phyloP scores from a whole-genome alignment of 1,284 basidiomycete species.

The Sporisorium reilianum region DNA sequence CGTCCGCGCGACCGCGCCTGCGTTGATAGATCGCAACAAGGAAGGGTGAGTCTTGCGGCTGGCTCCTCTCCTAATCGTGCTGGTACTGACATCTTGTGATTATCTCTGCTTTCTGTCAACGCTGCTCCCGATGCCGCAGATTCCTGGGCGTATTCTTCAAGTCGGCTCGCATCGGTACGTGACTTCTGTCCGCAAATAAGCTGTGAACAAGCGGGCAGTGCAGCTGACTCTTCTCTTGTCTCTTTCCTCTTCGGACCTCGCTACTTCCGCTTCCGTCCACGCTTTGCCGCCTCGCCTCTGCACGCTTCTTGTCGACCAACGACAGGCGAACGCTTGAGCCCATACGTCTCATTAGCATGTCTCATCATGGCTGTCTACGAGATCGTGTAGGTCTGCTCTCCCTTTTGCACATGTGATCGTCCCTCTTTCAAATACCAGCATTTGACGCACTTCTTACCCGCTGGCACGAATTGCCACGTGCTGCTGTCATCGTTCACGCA shows the following conservation, averaged over 20 bases:
- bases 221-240: neutral
- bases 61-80: too few relatives aligned
- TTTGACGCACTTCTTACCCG: neutral
- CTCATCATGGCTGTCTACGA: conserved; percentile 67
- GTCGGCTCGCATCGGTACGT: conserved; percentile 65
- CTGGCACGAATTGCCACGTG: neutral
- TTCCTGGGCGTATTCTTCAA: conserved; percentile 68
- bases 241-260: neutral
- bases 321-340: conserved; percentile 66
- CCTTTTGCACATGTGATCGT: too few relatives aligned
- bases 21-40: conserved; percentile 91
- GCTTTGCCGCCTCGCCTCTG: neutral
- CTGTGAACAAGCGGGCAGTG: neutral
- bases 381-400: conserved; percentile 43
- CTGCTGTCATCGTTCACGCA: neutral
- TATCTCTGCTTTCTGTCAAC: too few relatives aligned
- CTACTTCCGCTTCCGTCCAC: neutral
- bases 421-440: conserved; percentile 12
- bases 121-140: conserved; percentile 21
- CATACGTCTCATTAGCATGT: conserved; percentile 67
- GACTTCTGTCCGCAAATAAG: neutral
- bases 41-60: conserved; percentile 79
- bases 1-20: conserved; percentile 86
- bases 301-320: neutral
- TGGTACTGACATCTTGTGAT: too few relatives aligned